These are phyloP conservation scores for Orbilia brochopaga DNA, from an alignment of 2,329 filamentous ascomycete genomes.

Conservation along the genomic window DNA sequence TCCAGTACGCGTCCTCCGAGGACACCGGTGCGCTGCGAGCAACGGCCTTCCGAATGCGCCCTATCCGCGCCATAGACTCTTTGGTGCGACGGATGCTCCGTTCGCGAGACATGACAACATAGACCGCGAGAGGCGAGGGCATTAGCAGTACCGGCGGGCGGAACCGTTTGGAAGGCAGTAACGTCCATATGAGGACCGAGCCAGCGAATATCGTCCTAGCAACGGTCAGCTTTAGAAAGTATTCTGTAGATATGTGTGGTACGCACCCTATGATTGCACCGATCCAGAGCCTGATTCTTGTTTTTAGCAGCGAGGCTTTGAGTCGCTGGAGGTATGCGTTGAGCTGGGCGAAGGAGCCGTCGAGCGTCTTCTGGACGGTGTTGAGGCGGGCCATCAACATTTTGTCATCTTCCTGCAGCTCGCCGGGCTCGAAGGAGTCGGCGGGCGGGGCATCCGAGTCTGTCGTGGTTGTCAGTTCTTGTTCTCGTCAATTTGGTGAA, in stretches of 20 bases:
- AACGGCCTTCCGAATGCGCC: background rate
- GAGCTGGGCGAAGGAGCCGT: background rate
- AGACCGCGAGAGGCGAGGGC: background rate
- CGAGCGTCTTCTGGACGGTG: background rate
- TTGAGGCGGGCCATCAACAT: background rate
- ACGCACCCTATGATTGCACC: background rate
- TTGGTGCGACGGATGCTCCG: conserved; percentile 2
- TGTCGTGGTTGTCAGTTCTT: too few relatives aligned
- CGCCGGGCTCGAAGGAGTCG: background rate
- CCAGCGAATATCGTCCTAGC: background rate
- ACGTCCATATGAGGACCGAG: background rate
- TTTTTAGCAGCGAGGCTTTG: background rate
- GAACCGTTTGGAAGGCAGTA: background rate
- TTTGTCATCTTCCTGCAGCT: background rate
- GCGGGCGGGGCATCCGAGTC: too few relatives aligned
- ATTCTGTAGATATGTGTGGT: background rate
- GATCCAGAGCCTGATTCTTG: background rate
- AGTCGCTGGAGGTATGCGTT: background rate
- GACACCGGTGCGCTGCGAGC: background rate
- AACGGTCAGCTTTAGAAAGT: background rate
- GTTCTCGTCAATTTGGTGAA: too few relatives aligned
- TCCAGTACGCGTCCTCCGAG: background rate
- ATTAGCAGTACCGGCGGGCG: background rate
- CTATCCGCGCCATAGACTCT: background rate
- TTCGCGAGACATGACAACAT: background rate